Base-by-base conservation (phyloP, 2,329 filamentous ascomycete species). In the Venturiaceae sp. region DNA sequence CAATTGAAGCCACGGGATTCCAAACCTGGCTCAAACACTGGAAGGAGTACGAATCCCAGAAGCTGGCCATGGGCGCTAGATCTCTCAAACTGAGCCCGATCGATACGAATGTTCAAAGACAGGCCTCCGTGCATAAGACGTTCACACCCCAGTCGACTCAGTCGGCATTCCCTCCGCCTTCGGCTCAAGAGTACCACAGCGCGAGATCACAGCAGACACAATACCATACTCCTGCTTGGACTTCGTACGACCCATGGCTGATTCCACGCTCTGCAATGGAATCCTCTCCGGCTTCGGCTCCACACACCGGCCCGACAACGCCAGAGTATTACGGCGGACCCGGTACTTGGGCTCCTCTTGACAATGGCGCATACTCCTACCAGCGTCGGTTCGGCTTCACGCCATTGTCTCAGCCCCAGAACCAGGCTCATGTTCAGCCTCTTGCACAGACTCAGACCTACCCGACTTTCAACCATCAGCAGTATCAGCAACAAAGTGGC, bases 1-100 rank as follows among this genome's bases (percentile, higher is more conserved):
- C 92, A 30, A 82, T 89, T 63, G 82, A 85, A 66, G 84, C 86
- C 68, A 84, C 90, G 67, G 91, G 84, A 34, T 86, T 86, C 69
- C 73, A 77, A 53, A 78, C 80, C 32, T 88, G 85, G 84, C 76
- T 82, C 47, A 74, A 79, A 59, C 83, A 83, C 66, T 89, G 86
- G 86, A 79, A 84, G 59, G 79, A 79, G 30, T 88, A 83, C 75
- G 77, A 82, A 64, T 72, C 73, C 60, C 79, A 78, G 69, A 72
- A 75, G 64, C 67, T 71, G 59, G 72, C 78, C 65, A 70, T 70
- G 41, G 63, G 66, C 34, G 67, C 67, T 30, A 70, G 74, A 13
- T 60, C 63, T 57, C 67, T 63, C 63, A 77, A 78, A 66, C 72
- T 86, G 63, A 80, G 80, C 55, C 82, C 84, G 33, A 80, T 88